Percentiles rank a stretch among this genome's conserved stretches.
These are phyloP conservation scores for Cutaneotrichosporon sp. DNA, from an alignment of 1,284 basidiomycete species.

Conservation along the genomic window DNA sequence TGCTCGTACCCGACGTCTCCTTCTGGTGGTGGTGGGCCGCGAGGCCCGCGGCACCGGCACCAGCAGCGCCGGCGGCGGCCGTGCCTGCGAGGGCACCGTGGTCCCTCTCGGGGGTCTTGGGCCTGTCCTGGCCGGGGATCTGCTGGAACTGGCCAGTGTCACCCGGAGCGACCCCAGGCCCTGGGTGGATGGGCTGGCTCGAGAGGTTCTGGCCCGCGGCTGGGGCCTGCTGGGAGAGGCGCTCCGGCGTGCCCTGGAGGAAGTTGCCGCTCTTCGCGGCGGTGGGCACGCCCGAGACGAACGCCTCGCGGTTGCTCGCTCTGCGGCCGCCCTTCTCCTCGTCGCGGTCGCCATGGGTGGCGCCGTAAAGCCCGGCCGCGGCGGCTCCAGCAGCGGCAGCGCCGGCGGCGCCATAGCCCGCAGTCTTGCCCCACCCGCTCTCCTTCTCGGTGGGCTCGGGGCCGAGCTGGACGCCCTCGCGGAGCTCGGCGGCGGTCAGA, in stretches of 20 bases:
- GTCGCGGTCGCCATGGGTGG: not conserved
- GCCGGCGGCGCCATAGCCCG: constrained; percentile 6
- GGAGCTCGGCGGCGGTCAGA: not conserved
- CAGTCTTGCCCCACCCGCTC: not conserved
- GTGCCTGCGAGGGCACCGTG: not conserved
- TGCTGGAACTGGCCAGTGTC: not conserved
- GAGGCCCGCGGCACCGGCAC: not conserved
- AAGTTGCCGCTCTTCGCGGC: constrained; percentile 4
- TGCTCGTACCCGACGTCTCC: too few relatives aligned
- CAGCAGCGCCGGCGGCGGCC: not conserved
- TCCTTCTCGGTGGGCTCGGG: not conserved
- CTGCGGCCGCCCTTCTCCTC: not conserved
- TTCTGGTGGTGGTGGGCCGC: not conserved
- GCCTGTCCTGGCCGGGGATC: not conserved
- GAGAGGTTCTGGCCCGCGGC: not conserved
- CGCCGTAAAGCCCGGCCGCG: not conserved
- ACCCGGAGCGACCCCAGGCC: not conserved
- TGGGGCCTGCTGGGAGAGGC: constrained; percentile 12
- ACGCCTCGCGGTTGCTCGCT: constrained; percentile 8
- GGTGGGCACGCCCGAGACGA: constrained; percentile 15
- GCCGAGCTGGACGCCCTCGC: constrained; percentile 4
- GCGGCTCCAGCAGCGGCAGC: constrained; percentile 10
- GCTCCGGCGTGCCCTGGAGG: constrained; percentile 4
- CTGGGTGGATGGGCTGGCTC: not conserved
- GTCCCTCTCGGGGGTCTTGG: not conserved